Evolutionary conservation across 768 basidiomycete species (phyloP), one percentile per base, ranked within the genome.

Genomic region (Saitozyma sp.): DNA sequence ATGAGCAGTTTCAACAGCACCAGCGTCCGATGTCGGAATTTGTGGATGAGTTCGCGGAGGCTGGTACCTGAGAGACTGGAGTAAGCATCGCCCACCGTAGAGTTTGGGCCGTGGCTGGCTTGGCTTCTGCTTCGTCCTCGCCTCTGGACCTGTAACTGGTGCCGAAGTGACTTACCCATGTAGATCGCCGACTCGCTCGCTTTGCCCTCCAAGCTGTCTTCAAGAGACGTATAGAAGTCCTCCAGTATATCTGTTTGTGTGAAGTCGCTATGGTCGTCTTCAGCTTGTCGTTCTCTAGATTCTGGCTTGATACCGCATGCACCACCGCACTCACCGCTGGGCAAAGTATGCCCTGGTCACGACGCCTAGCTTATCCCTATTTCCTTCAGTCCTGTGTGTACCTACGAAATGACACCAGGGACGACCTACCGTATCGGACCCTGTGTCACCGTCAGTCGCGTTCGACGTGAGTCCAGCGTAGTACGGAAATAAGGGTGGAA

Each of bases 1-100:
- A 98, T 89, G 8, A 99, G 81, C 16, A 94, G 88, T 78, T 99
- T 99, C 61, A 98, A 84, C n/a, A 99, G 83, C n/a, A 92, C 82
- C 46, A 99, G 83, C 0, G 94, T 92, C 61, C 89, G 86, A 80
- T 96, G 91, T 45, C 96, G 86, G 82, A 98, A 98, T 56, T 88
- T 89, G 73, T 95, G 90, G 1, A 99, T 87, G 11, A 99, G 84
- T 71, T 97, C 93, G 46, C 95, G 87, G n/a, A 83, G 56, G 19
- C 79, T 80, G 29, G 82, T 82, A 10, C 76, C 92, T 92, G 68
- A 29, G 29, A 29, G 29, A 29, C 2, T 5, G 29, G 29, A 29
- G 29, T 29, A 2, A 29, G 29, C 29, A 5, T 2, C 29, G 29
- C 29, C 29, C n/a, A n/a, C n/a, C n/a, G n/a, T n/a, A n/a, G n/a